These are phyloP conservation scores for Nyctanthes arbortristis DNA, from an alignment of 257 asterid genomes.

Conservation along the genomic window DNA sequence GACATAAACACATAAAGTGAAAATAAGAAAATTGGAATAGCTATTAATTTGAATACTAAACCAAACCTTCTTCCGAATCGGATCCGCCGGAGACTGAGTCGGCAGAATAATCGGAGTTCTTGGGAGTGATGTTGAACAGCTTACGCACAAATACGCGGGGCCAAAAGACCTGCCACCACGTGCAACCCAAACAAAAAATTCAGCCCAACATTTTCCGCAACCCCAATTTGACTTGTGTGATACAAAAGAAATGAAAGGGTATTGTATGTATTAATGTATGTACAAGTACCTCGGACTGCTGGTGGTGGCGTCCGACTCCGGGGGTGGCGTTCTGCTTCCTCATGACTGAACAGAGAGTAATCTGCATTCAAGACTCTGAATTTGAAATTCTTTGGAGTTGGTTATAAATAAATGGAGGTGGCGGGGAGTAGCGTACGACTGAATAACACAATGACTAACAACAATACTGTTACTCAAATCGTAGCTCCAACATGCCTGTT, in stretches of 20 bases:
- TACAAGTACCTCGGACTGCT: constrained; percentile 51
- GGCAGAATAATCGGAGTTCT: constrained; percentile 72
- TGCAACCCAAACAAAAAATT: constrained; percentile 75
- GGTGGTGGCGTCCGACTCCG: constrained; percentile 26
- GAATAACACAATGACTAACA: too few species aligned
- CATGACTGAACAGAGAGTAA: background rate
- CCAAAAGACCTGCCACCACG: constrained; percentile 85
- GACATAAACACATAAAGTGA: background rate
- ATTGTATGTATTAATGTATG: background rate
- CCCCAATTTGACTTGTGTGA: constrained; percentile 32
- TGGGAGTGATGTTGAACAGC: constrained; percentile 58
- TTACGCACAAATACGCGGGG: constrained; percentile 81
- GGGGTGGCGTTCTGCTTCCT: constrained; percentile 3
- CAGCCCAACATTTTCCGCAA: constrained; percentile 82
- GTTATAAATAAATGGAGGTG: too few species aligned
- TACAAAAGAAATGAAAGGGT: background rate
- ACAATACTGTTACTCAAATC: background rate
- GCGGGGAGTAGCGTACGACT: constrained; percentile 1
- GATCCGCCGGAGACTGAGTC: constrained; percentile 57
- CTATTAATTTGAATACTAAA: background rate
- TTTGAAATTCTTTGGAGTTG: background rate
- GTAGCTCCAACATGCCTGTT: background rate
- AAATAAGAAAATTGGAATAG: background rate
- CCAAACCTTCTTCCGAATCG: constrained; percentile 59
- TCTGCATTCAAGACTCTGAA: background rate